Conservation (phyloP, 2,329 filamentous ascomycete species). For the Talaromyces sp. region DNA sequence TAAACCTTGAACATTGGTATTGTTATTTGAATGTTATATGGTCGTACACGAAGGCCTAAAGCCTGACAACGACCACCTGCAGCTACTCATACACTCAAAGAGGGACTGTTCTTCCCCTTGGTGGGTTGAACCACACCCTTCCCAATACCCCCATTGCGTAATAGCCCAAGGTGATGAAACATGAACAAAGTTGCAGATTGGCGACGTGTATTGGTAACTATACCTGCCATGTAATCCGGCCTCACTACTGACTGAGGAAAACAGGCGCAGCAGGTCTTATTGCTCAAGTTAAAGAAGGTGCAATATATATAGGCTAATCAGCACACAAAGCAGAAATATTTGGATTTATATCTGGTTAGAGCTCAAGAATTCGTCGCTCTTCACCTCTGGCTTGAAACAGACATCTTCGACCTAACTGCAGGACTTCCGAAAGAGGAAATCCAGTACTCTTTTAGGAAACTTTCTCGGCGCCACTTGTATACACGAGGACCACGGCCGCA, state of each 20-base stretch:
- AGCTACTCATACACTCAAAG: neutral
- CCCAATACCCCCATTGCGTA: neutral
- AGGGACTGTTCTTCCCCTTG: neutral
- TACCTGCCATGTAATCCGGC: neutral
- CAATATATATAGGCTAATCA: neutral
- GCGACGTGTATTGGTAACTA: conserved; percentile 4
- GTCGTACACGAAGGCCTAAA: too few species aligned
- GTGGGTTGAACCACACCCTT: neutral
- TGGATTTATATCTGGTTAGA: conserved; percentile 6
- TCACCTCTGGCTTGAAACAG: neutral
- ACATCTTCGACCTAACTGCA: too few species aligned
- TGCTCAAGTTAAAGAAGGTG: conserved; percentile 12
- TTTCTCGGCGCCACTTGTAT: too few species aligned
- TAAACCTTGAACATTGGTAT: too few species aligned
- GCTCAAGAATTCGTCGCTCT: conserved; percentile 8
- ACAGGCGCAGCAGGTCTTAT: conserved; percentile 11
- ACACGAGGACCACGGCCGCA: too few species aligned
- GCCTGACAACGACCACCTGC: too few species aligned
- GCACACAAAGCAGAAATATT: neutral
- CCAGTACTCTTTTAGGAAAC: too few species aligned
- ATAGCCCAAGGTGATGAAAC: neutral
- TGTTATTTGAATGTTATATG: too few species aligned
- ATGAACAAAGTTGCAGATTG: neutral
- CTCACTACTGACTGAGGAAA: neutral
- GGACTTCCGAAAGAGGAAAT: too few species aligned